A percentile compares a stretch with the other conserved stretches of the same genome.
Evolutionary conservation across 768 basidiomycete species (phyloP).

Genomic region (Tephrocybe rancida): DNA sequence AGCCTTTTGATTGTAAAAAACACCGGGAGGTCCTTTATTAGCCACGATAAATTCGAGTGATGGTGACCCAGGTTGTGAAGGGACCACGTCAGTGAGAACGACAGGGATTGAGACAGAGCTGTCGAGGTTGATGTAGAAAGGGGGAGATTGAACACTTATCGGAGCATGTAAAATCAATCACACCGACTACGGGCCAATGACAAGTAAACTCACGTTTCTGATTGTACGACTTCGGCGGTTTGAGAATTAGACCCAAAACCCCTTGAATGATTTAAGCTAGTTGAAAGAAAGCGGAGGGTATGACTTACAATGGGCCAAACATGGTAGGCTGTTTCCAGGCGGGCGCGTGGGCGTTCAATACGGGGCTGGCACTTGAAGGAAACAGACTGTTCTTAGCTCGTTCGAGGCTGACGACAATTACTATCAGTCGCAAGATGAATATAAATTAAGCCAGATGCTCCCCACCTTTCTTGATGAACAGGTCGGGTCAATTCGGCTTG

Average conservation of each 20-base stretch:
- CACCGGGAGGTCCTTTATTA: conserved; percentile 52
- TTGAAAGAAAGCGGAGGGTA: not conserved
- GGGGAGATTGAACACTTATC: no score
- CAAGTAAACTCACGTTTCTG: conserved; percentile 29
- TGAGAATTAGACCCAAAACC: conserved; percentile 34
- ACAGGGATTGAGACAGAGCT: conserved; percentile 53
- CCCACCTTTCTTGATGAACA: conserved; percentile 27
- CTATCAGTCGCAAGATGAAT: conserved; percentile 2
- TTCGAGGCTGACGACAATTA: conserved; percentile 32
- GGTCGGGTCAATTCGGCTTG: conserved; percentile 10
- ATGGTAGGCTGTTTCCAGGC: conserved; percentile 59
- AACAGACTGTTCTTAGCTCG: conserved; percentile 50
- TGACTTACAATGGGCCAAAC: conserved; percentile 56
- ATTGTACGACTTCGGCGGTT: conserved; percentile 4
- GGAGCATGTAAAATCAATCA: no score
- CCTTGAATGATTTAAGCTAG: conserved; percentile 21
- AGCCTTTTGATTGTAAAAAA: conserved; percentile 56
- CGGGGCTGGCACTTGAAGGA: conserved; percentile 31
- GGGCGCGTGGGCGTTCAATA: conserved; percentile 17
- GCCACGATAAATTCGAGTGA: conserved; percentile 41
- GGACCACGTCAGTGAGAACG: conserved; percentile 40
- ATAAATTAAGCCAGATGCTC: not conserved
- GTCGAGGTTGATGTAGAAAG: conserved; percentile 53
- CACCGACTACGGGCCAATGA: not conserved
- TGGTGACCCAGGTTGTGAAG: conserved; percentile 27